Base-by-base conservation (phyloP, 257 asterid genomes). In the Sherardia arvensis region DNA sequence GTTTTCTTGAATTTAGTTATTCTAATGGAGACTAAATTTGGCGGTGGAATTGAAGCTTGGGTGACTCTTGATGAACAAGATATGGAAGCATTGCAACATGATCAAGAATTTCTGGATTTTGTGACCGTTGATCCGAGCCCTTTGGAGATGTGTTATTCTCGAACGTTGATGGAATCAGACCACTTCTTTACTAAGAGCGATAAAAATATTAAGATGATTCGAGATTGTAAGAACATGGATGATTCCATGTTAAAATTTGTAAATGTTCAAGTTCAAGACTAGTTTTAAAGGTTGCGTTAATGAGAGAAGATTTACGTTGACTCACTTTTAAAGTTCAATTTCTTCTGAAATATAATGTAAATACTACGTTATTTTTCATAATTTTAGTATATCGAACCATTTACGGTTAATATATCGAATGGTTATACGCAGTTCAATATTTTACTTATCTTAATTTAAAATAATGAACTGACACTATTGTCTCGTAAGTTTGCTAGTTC, bases 21-120 rank as follows among this genome's bases (percentile, higher is more conserved):
- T 33, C 69, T 90, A 12, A 68, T 76, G 76, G 95, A 90, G 25
- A 81, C 77, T 8, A 82, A 54, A 68, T 59, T 73, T 74, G 95
- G 77, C 7, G 66, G 66, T 66, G 96, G 96, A 34, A 68, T 90
- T 0, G 97, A 90, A 79, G 97, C 97, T 3, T 87, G 97, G 97
- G 83, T 90, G 69, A 87, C 95, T 4, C 65, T 90, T 77, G 96
- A 82, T 77, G 79, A 85, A 59, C 74, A 68, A 67, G 90, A 84
- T 18, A 85, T 90, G 92, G 65, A 53, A 12, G 20, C 53, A 20
- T 69, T 90, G 15, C 74, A 79, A 43, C 18, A 34, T 23, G 66
- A 77, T 69, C 77, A 72, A 66, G 87, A 87, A 4, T 69, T 87
- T 15, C 38, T 40, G 59, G 70, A 51, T 20, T 75, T 79, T 45